Percentiles rank a stretch among this genome's conserved stretches.
phyloP scores from a whole-genome alignment of 1,139 yeast genomes.

The Suhomyces yuchorum region DNA sequence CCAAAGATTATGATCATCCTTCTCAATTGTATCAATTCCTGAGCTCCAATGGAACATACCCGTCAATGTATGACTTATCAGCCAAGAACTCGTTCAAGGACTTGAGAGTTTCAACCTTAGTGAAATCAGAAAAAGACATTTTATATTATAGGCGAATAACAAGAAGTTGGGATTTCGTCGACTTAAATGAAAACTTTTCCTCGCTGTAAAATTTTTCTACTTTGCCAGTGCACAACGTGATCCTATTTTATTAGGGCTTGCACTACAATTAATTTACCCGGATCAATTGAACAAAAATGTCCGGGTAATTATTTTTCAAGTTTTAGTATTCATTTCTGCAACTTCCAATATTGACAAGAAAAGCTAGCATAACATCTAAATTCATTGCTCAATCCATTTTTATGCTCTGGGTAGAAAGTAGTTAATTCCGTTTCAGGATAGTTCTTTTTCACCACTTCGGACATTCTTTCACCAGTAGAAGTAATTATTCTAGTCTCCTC shows the following conservation, averaged over 20 bases:
- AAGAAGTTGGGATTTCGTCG: conserved; percentile 3
- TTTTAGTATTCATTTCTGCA: conserved; percentile 12
- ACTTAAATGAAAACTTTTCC: conserved; percentile 10
- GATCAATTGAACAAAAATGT: background rate
- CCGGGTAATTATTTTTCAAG: background rate
- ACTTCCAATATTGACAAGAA: conserved; percentile 50
- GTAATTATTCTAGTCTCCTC: conserved; percentile 60
- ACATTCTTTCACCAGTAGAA: conserved; percentile 91
- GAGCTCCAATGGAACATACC: conserved; percentile 57
- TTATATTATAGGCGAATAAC: conserved; percentile 11
- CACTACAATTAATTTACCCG: background rate
- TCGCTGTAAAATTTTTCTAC: conserved; percentile 7
- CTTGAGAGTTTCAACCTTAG: conserved; percentile 78
- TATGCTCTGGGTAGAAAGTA: conserved; percentile 74
- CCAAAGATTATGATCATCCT: conserved; percentile 82
- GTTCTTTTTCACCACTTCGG: conserved; percentile 53
- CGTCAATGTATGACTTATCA: conserved; percentile 91
- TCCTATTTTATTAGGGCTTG: conserved; percentile 2
- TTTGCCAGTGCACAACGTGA: conserved; percentile 12
- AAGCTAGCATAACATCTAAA: conserved; percentile 82
- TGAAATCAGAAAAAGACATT: conserved; percentile 81
- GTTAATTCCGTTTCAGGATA: conserved; percentile 71
- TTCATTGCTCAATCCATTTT: conserved; percentile 84
- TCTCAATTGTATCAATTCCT: conserved; percentile 7
- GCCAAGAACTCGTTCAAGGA: conserved; percentile 85